A percentile compares a stretch with the other conserved stretches of the same genome.
phyloP scores from a whole-genome alignment of 2,329 filamentous ascomycete genomes.

The Aureobasidium subglaciale region DNA sequence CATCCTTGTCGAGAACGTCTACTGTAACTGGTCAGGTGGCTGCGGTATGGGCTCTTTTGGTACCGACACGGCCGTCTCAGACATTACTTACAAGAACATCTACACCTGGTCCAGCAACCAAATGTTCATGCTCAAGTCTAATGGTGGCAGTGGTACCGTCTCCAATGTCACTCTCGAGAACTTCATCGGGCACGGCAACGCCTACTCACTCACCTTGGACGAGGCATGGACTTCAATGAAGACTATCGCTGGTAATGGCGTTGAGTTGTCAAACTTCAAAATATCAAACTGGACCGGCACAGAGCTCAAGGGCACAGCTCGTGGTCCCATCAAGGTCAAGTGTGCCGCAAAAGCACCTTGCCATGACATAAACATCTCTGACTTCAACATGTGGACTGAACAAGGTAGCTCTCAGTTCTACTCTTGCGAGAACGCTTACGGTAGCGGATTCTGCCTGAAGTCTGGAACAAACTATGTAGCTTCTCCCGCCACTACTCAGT shows the following conservation, averaged over 20 bases:
- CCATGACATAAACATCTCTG: slow-evolving; percentile 43
- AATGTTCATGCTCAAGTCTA: slow-evolving; percentile 54
- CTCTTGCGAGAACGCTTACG: slow-evolving; percentile 44
- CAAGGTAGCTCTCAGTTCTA: slow-evolving; percentile 35
- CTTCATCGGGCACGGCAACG: slow-evolving; percentile 55
- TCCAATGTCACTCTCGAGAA: slow-evolving; percentile 48
- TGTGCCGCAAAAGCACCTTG: slow-evolving; percentile 48
- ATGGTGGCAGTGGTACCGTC: slow-evolving; percentile 50
- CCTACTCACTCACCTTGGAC: slow-evolving; percentile 51
- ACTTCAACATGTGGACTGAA: slow-evolving; percentile 50
- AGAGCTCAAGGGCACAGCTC: slow-evolving; percentile 40
- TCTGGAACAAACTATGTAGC: slow-evolving; percentile 20
- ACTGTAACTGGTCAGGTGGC: slow-evolving; percentile 55
- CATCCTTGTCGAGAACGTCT: slow-evolving; percentile 53
- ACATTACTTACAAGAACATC: slow-evolving; percentile 49
- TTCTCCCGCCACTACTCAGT: slow-evolving; percentile 31
- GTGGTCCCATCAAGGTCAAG: slow-evolving; percentile 48
- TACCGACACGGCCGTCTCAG: slow-evolving; percentile 42
- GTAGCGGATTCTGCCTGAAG: slow-evolving; percentile 42
- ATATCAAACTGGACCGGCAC: slow-evolving; percentile 52
- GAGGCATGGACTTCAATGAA: slow-evolving; percentile 44
- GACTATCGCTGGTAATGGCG: slow-evolving; percentile 41
- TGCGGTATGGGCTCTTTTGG: slow-evolving; percentile 52
- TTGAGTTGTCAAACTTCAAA: slow-evolving; percentile 46
- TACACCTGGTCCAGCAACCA: slow-evolving; percentile 56